These are phyloP conservation scores for Plectosphaerella plurivora DNA, from an alignment of 2,329 filamentous ascomycete species.

Conservation along the genomic window DNA sequence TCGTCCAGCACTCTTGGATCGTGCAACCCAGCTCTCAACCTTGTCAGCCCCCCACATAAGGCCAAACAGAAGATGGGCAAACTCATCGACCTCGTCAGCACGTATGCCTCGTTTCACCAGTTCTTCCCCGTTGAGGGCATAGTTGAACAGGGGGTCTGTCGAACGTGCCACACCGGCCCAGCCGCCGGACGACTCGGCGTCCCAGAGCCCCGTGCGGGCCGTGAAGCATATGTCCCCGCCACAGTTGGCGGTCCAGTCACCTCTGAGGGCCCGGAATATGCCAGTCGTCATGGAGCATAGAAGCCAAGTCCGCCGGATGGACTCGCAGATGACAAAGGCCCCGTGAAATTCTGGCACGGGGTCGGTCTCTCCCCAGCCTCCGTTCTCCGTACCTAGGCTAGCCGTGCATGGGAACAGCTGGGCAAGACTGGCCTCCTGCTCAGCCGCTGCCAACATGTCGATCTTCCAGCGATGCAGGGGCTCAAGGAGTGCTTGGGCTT, in stretches of 20 bases:
- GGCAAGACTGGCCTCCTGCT: constrained; percentile 3
- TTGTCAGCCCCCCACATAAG: constrained; percentile 10
- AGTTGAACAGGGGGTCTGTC: constrained; percentile 3
- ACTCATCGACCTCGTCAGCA: constrained; percentile 9
- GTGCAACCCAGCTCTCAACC: constrained; percentile 8
- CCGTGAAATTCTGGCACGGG: not conserved
- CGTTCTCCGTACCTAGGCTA: not conserved
- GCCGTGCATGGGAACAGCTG: not conserved
- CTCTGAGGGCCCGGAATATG: constrained; percentile 5
- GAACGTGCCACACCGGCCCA: constrained; percentile 4
- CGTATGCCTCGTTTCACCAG: constrained; percentile 5
- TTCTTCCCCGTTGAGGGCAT: constrained; percentile 2
- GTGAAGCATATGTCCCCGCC: constrained; percentile 7
- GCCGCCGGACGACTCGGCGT: constrained; percentile 3
- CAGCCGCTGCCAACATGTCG: constrained; percentile 4
- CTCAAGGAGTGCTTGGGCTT: constrained; percentile 4
- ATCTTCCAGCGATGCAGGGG: constrained; percentile 5
- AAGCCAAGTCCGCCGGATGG: constrained; percentile 7
- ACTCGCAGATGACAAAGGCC: constrained; percentile 9
- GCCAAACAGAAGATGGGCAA: constrained; percentile 5
- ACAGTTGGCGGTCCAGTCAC: constrained; percentile 2
- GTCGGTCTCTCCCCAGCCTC: not conserved
- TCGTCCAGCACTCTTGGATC: not conserved
- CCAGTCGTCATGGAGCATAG: constrained; percentile 6
- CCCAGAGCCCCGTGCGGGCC: constrained; percentile 5